Evolutionary conservation across 148 eudicot genomes (phyloP).

Genomic region (Simmondsia chinensis): DNA sequence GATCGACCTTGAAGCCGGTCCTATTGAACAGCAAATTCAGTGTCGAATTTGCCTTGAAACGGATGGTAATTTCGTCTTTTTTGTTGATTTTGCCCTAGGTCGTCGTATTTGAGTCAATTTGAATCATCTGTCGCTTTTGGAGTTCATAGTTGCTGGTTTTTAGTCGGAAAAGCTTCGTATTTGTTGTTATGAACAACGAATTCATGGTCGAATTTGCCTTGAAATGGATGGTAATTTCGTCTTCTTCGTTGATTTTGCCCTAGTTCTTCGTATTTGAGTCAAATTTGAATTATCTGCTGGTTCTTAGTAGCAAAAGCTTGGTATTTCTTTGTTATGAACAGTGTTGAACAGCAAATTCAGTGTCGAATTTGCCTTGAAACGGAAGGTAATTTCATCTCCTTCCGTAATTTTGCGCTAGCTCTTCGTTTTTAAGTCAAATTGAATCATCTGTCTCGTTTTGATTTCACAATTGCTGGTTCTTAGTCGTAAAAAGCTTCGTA

Average conservation of each 20-base stretch:
- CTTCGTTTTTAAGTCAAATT: neutral
- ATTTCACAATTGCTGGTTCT: too few relatives aligned
- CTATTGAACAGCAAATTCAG: conserved; percentile 83
- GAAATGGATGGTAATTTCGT: conserved; percentile 62
- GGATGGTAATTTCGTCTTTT: conserved; percentile 37
- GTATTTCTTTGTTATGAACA: too few relatives aligned
- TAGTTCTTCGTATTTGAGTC: neutral
- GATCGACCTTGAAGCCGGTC: conserved; percentile 88
- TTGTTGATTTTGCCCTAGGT: neutral
- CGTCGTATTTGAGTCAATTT: neutral
- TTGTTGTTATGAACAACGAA: too few relatives aligned
- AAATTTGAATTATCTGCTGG: conserved; percentile 1
- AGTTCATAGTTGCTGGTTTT: too few relatives aligned
- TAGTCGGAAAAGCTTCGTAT: too few relatives aligned
- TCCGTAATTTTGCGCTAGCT: neutral
- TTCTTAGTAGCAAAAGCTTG: too few relatives aligned
- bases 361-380: conserved; percentile 97
- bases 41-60: conserved; percentile 97
- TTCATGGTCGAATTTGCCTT: conserved; percentile 96
- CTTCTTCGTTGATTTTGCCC: neutral
- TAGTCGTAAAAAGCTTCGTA: too few relatives aligned
- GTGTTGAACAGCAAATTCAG: conserved; percentile 81
- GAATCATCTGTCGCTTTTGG: neutral
- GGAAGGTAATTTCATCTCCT: conserved; percentile 37
- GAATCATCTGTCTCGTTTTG: neutral